phyloP scores from a whole-genome alignment of 1,284 basidiomycete genomes.

The Marasmius fiardii region DNA sequence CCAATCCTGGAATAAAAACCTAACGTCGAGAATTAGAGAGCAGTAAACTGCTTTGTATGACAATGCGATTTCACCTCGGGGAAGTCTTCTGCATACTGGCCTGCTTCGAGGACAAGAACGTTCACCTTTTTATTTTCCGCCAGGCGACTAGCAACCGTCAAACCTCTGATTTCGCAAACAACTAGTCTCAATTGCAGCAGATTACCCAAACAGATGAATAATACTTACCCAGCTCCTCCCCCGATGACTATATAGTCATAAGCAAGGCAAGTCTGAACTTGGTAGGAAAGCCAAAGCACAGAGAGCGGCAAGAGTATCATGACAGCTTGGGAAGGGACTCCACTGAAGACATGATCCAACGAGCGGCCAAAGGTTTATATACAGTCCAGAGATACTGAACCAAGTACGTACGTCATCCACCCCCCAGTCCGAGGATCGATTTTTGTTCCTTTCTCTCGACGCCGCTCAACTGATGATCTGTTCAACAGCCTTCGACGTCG shows the following conservation, averaged over 20 bases:
- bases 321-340: too few relatives aligned
- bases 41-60: not conserved
- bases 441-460: too few relatives aligned
- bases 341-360: too few relatives aligned
- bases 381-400: too few relatives aligned
- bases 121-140: conserved; percentile 14
- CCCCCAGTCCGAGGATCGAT: too few relatives aligned
- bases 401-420: too few relatives aligned
- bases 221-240: conserved; percentile 26
- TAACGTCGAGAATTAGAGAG: conserved; percentile 1
- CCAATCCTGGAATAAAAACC: conserved; percentile 28
- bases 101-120: conserved; percentile 17
- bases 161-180: conserved; percentile 9
- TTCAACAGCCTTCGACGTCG: too few relatives aligned
- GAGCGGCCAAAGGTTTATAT: too few relatives aligned
- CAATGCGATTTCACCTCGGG: conserved; percentile 22
- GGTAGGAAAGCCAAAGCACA: too few relatives aligned
- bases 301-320: too few relatives aligned
- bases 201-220: not conserved
- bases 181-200: not conserved
- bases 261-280: not conserved
- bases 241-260: conserved; percentile 30
- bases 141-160: conserved; percentile 19
- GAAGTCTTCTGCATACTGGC: conserved; percentile 24
- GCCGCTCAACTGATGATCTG: too few relatives aligned